A percentile compares a stretch with the other conserved stretches of the same genome.
These are phyloP conservation scores for Ogataea polymorpha DNA, from an alignment of 805 yeast species.

Conservation along the genomic window DNA sequence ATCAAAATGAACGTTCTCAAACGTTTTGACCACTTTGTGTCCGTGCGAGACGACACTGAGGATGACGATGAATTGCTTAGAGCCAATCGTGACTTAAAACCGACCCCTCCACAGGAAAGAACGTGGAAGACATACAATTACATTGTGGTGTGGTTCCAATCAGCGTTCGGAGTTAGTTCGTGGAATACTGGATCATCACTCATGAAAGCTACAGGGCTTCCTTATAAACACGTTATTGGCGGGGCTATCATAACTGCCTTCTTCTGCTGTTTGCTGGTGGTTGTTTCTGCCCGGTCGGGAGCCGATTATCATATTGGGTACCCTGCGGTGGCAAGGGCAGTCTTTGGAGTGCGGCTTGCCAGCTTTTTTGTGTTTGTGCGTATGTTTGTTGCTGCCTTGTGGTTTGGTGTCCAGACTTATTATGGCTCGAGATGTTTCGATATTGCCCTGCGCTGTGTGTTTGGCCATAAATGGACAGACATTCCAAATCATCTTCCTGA, in stretches of 20 bases:
- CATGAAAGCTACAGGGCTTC: conserved; percentile 23
- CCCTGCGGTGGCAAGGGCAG: conserved; percentile 36
- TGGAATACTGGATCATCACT: conserved; percentile 32
- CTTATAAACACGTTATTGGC: conserved; percentile 20
- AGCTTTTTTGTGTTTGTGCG: conserved; percentile 35
- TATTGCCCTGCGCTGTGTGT: conserved; percentile 25
- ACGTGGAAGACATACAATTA: conserved; percentile 34
- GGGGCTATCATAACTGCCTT: conserved; percentile 14
- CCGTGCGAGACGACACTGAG: conserved; percentile 19
- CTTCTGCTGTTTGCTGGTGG: conserved; percentile 15
- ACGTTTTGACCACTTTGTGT: conserved; percentile 22
- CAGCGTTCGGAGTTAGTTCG: conserved; percentile 27
- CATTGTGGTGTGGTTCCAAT: conserved; percentile 25
- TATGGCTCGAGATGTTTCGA: conserved; percentile 37
- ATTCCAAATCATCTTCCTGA: conserved; percentile 19
- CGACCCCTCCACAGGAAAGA: conserved; percentile 34
- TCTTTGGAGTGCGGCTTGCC: conserved; percentile 37
- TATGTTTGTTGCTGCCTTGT: conserved; percentile 35
- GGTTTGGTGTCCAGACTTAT: conserved; percentile 40
- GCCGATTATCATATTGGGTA: conserved; percentile 36
- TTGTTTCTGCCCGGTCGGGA: conserved; percentile 20
- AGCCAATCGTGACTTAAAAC: conserved; percentile 39
- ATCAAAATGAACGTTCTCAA: conserved; percentile 25
- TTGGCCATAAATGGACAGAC: conserved; percentile 22
- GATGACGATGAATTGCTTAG: conserved; percentile 23